These are phyloP conservation scores for Ambrosiella xylebori DNA, from an alignment of 2,329 filamentous ascomycete genomes.

Conservation along the genomic window DNA sequence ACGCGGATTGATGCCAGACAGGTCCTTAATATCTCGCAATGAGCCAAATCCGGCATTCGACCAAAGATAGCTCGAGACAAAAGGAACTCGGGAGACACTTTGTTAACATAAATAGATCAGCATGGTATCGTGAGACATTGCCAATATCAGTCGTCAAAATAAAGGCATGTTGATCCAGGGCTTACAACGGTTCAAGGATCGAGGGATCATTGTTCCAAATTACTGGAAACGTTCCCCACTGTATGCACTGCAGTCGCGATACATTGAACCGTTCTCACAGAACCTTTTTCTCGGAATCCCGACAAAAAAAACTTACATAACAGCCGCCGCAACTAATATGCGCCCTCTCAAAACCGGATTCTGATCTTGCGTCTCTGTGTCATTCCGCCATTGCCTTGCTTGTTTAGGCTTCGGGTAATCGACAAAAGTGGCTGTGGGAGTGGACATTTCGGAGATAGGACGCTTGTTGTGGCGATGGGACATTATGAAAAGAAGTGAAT, in stretches of 20 bases:
- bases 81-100: neutral
- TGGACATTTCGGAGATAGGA: no score
- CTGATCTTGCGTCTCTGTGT: slow-evolving; percentile 26
- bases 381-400: slow-evolving; percentile 22
- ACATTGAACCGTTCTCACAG: no score
- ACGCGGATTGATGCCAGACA: slow-evolving; percentile 7
- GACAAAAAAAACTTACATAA: slow-evolving; percentile 31
- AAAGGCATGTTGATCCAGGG: no score
- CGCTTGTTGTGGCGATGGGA: neutral
- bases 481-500: neutral
- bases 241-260: no score
- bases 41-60: slow-evolving; percentile 12
- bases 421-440: slow-evolving; percentile 20
- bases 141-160: no score
- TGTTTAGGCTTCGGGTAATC: slow-evolving; percentile 26
- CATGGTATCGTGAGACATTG: neutral
- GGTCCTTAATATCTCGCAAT: slow-evolving; percentile 1
- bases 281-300: neutral
- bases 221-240: no score
- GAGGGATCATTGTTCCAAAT: no score
- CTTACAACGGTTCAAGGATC: no score
- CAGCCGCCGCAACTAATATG: slow-evolving; percentile 42
- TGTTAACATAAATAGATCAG: neutral
- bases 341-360: slow-evolving; percentile 57
- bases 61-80: slow-evolving; percentile 11